These are phyloP conservation scores for Lentithecium fluviatile DNA, from an alignment of 495 filamentous ascomycete species.

Conservation along the genomic window DNA sequence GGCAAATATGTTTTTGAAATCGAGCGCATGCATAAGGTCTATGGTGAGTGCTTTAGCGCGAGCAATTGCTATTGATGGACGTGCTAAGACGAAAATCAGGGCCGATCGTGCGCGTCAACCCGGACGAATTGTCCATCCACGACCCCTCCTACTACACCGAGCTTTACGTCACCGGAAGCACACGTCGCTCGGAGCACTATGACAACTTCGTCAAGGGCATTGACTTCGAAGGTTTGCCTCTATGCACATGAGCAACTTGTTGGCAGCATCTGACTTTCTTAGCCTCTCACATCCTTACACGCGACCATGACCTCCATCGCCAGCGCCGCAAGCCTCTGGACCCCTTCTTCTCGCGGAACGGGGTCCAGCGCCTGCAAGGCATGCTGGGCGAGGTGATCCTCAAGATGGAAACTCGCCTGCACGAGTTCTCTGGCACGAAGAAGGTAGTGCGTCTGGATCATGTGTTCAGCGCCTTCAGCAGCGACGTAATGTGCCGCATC, in stretches of 20 bases:
- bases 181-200: constrained; percentile 22
- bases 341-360: constrained; percentile 24
- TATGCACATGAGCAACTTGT: not conserved
- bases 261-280: not conserved
- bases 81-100: constrained; percentile 18
- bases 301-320: constrained; percentile 22
- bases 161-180: constrained; percentile 20
- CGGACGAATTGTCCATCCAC: constrained; percentile 21
- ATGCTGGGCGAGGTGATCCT: constrained; percentile 48
- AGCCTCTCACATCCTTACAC: constrained; percentile 16
- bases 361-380: constrained; percentile 1
- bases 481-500: constrained; percentile 14
- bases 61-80: not conserved
- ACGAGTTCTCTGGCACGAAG: constrained; percentile 39
- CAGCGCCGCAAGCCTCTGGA: constrained; percentile 19
- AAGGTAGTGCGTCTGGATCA: constrained; percentile 20
- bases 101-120: constrained; percentile 31
- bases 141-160: constrained; percentile 26
- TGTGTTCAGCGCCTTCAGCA: constrained; percentile 1
- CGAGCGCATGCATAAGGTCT: constrained; percentile 13
- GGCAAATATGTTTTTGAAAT: constrained; percentile 27
- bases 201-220: constrained; percentile 15
- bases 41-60: constrained; percentile 6
- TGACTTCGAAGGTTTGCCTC: constrained; percentile 13
- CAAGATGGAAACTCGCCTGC: constrained; percentile 37